phyloP scores from a whole-genome alignment of 2,329 filamentous ascomycete species.

The Aulographum hederae region DNA sequence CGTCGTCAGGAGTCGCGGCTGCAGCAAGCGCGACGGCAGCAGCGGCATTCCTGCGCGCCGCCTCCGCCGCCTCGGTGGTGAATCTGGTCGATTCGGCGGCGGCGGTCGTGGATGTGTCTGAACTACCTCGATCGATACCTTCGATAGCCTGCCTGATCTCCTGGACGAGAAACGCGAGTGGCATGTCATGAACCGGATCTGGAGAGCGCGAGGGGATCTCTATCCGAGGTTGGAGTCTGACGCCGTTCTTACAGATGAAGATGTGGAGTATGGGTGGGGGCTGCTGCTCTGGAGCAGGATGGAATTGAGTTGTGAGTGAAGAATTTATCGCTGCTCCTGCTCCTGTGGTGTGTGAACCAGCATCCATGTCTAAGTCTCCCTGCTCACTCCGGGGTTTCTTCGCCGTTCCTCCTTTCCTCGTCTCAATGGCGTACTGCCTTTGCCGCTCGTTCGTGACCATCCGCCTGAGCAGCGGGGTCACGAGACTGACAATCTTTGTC shows the following conservation, averaged over 20 bases:
- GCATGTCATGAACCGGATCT: neutral
- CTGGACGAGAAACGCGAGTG: too few relatives aligned
- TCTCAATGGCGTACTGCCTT: slow-evolving; percentile 37
- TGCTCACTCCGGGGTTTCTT: slow-evolving; percentile 12
- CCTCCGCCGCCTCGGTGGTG: too few relatives aligned
- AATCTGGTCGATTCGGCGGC: too few relatives aligned
- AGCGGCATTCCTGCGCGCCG: too few relatives aligned
- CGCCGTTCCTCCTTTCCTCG: slow-evolving; percentile 28
- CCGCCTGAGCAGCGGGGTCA: slow-evolving; percentile 36
- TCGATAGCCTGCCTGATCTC: too few relatives aligned
- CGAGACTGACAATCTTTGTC: slow-evolving; percentile 35
- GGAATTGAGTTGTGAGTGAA: neutral
- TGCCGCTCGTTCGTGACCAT: slow-evolving; percentile 44
- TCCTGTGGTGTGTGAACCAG: neutral
- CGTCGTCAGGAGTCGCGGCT: neutral
- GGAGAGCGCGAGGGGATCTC: neutral
- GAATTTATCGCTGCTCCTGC: neutral
- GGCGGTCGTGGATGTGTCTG: neutral
- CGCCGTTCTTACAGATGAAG: neutral
- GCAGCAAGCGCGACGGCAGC: neutral
- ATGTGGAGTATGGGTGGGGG: neutral
- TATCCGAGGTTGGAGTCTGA: neutral
- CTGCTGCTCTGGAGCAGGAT: neutral
- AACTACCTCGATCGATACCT: too few relatives aligned
- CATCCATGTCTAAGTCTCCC: slow-evolving; percentile 1